phyloP scores from a whole-genome alignment of 352 stramenopile genomes.

The Halophytophthora polymorphica region DNA sequence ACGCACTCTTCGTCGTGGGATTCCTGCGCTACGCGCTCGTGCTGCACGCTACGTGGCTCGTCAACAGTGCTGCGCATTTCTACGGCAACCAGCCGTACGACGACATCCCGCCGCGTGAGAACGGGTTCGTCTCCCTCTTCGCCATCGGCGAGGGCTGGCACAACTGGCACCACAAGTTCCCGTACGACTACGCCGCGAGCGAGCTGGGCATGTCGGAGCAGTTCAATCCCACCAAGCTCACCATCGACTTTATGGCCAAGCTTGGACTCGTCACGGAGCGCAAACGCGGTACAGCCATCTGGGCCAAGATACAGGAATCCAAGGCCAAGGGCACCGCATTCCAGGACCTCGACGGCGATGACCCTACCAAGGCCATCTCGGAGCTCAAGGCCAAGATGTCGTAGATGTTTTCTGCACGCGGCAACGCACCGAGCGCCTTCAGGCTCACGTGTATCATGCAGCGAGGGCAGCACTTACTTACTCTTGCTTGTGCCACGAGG shows the following conservation, averaged over 20 bases:
- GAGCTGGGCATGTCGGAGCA: slow-evolving; percentile 94
- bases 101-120: slow-evolving; percentile 93
- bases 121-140: slow-evolving; percentile 94
- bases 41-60: slow-evolving; percentile 96
- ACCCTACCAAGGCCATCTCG: slow-evolving; percentile 45
- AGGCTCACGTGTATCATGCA: too few relatives aligned
- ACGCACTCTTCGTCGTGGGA: slow-evolving; percentile 93
- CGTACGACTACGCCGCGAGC: slow-evolving; percentile 97
- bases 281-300: slow-evolving; percentile 92
- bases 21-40: slow-evolving; percentile 92
- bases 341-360: slow-evolving; percentile 41
- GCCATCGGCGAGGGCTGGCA: slow-evolving; percentile 98
- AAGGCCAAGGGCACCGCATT: slow-evolving; percentile 27
- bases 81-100: slow-evolving; percentile 98
- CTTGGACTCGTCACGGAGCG: slow-evolving; percentile 92
- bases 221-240: slow-evolving; percentile 97
- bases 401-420: slow-evolving; percentile 14
- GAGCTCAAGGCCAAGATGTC: slow-evolving; percentile 59
- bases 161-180: slow-evolving; percentile 99
- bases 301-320: slow-evolving; percentile 84
- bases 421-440: too few relatives aligned
- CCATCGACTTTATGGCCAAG: slow-evolving; percentile 92
- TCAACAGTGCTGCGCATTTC: slow-evolving; percentile 97
- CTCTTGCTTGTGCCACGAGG: too few relatives aligned
- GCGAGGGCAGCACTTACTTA: too few relatives aligned